Evolutionary conservation across 2,329 filamentous ascomycete species (phyloP).

Genomic region (Ophiosphaerella herpotricha): DNA sequence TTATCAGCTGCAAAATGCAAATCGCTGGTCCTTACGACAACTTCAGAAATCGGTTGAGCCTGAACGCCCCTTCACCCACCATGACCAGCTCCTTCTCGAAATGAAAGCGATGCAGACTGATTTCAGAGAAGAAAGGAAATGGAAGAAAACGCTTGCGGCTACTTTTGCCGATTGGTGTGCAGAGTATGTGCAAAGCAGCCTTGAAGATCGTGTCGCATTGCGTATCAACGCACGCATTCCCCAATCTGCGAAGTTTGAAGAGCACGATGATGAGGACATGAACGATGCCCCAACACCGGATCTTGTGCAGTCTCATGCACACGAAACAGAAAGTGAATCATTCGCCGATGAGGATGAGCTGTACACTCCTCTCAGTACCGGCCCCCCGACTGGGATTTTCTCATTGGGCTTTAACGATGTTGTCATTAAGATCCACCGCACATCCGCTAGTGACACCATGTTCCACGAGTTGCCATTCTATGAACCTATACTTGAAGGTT

Average conservation of each 20-base stretch:
- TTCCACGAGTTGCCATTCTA: constrained; percentile 83
- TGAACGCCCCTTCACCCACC: constrained; percentile 74
- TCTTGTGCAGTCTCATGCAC: constrained; percentile 42
- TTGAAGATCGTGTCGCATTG: constrained; percentile 67
- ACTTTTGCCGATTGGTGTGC: constrained; percentile 82
- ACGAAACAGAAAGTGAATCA: constrained; percentile 47
- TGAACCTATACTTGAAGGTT: constrained; percentile 49
- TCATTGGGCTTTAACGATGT: constrained; percentile 81
- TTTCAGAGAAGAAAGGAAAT: constrained; percentile 90
- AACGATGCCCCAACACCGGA: constrained; percentile 47
- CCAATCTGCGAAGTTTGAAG: constrained; percentile 11
- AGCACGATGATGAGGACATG: constrained; percentile 39
- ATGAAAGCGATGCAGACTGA: constrained; percentile 99
- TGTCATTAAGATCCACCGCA: constrained; percentile 75
- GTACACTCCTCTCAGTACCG: constrained; percentile 49
- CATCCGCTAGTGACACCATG: constrained; percentile 74
- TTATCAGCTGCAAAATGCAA: constrained; percentile 86
- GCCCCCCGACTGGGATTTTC: constrained; percentile 77
- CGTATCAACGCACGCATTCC: constrained; percentile 65
- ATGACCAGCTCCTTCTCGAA: constrained; percentile 85
- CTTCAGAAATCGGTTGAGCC: constrained; percentile 85
- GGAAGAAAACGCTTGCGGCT: constrained; percentile 82
- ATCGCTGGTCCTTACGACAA: constrained; percentile 91
- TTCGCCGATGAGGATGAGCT: constrained; percentile 48
- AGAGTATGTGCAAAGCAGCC: constrained; percentile 72